phyloP scores from a whole-genome alignment of 148 eudicot species.

The Persicaria tinctoria region DNA sequence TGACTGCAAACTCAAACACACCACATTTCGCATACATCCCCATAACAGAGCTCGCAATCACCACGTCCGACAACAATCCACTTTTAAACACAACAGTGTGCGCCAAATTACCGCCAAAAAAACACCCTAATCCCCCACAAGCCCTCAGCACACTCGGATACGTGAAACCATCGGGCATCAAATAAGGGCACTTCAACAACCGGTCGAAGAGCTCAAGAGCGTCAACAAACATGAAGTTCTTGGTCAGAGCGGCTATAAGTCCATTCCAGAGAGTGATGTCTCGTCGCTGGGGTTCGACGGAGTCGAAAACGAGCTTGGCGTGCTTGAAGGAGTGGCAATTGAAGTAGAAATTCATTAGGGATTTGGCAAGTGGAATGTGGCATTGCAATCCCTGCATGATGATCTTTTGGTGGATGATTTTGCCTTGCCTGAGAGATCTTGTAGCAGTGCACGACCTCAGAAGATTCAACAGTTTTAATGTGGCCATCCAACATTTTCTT shows the following conservation, averaged over 20 bases:
- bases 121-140: conserved; percentile 27
- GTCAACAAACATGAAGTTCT: conserved; percentile 25
- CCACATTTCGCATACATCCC: conserved; percentile 32
- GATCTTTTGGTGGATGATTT: conserved; percentile 28
- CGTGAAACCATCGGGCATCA: conserved; percentile 31
- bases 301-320: conserved; percentile 23
- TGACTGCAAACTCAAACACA: conserved; percentile 18
- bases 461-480: conserved; percentile 17
- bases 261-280: conserved; percentile 35
- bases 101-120: conserved; percentile 21
- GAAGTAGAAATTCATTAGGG: conserved; percentile 29
- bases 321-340: conserved; percentile 22
- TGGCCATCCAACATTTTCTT: conserved; percentile 20
- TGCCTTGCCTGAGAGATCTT: conserved; percentile 19
- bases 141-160: conserved; percentile 36
- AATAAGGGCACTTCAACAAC: conserved; percentile 18
- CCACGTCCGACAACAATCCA: conserved; percentile 32
- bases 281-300: conserved; percentile 17
- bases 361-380: conserved; percentile 26
- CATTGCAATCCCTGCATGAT: conserved; percentile 27
- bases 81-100: conserved; percentile 26
- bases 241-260: conserved; percentile 26
- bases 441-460: conserved; percentile 17
- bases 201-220: conserved; percentile 22
- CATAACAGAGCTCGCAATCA: conserved; percentile 24